Evolutionary conservation across 352 stramenopile species (phyloP).

Genomic region (Globisporangium spinosum): DNA sequence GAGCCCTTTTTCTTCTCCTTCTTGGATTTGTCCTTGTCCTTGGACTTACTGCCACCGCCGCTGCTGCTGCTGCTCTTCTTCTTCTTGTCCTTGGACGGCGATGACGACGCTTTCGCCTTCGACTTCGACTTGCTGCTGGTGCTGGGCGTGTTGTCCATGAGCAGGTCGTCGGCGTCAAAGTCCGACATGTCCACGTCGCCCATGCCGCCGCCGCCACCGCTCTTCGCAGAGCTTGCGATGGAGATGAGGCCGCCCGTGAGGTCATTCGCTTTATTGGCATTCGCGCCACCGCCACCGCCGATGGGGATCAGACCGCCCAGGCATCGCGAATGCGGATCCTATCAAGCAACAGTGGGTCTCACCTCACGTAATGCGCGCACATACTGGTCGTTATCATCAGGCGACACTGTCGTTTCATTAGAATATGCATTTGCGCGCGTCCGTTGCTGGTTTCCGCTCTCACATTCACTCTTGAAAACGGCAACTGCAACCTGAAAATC

Average conservation of each 20-base stretch:
- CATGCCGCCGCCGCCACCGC: conserved; percentile 12
- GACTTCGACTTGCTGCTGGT: conserved; percentile 18
- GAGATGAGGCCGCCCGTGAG: conserved; percentile 65
- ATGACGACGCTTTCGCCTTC: conserved; percentile 13
- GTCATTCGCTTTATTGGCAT: conserved; percentile 29
- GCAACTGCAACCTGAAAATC: neutral
- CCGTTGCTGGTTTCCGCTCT: neutral
- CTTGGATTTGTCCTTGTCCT: conserved; percentile 16
- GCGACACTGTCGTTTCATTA: neutral
- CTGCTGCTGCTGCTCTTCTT: conserved; percentile 28
- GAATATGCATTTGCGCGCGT: neutral
- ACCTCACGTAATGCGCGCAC: neutral
- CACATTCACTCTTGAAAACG: neutral
- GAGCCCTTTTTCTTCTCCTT: conserved; percentile 41
- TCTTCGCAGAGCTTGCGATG: conserved; percentile 23
- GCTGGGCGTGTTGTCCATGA: conserved; percentile 31
- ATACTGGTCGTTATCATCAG: neutral
- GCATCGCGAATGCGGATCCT: conserved; percentile 21
- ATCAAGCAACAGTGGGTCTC: neutral
- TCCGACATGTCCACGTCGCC: conserved; percentile 22
- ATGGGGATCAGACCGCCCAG: conserved; percentile 58
- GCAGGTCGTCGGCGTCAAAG: conserved; percentile 43
- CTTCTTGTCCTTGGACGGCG: conserved; percentile 31
- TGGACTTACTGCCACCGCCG: conserved; percentile 9
- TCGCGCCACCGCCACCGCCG: conserved; percentile 8